phyloP scores from a whole-genome alignment of 169 alveolate genomes.

The Besnoitia besnoiti region DNA sequence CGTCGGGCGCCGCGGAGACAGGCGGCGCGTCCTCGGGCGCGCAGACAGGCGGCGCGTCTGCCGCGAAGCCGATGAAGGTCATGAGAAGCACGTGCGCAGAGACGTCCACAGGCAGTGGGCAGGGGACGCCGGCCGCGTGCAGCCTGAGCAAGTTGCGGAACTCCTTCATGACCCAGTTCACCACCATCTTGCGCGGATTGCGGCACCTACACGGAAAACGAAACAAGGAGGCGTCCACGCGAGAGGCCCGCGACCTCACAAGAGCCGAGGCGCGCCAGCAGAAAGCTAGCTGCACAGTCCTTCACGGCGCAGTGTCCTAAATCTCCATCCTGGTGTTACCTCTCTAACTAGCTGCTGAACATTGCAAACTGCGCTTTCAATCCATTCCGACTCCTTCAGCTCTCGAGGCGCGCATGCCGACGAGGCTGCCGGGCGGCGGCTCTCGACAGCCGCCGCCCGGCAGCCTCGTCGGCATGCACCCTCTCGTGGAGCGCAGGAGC shows the following conservation, averaged over 20 bases:
- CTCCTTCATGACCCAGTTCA: conserved; percentile 99
- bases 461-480: no score
- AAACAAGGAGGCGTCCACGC: conserved; percentile 82
- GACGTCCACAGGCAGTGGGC: conserved; percentile 76
- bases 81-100: conserved; percentile 96
- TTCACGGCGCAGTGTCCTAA: no score
- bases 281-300: neutral
- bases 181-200: conserved; percentile 99
- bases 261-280: neutral
- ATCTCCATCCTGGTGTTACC: no score
- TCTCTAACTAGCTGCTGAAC: no score
- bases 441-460: no score
- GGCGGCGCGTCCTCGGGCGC: conserved; percentile 52
- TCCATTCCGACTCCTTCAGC: no score
- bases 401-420: no score
- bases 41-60: conserved; percentile 74
- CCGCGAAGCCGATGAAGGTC: conserved; percentile 92
- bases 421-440: no score
- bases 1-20: neutral
- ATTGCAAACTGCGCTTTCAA: no score
- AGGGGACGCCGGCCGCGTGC: conserved; percentile 80
- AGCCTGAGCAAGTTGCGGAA: conserved; percentile 94
- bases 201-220: conserved; percentile 84
- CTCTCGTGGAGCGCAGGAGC: no score
- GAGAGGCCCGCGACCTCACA: neutral